These are phyloP conservation scores for Magnusiomyces suaveolens DNA, from an alignment of 1,139 yeast species.

Conservation along the genomic window DNA sequence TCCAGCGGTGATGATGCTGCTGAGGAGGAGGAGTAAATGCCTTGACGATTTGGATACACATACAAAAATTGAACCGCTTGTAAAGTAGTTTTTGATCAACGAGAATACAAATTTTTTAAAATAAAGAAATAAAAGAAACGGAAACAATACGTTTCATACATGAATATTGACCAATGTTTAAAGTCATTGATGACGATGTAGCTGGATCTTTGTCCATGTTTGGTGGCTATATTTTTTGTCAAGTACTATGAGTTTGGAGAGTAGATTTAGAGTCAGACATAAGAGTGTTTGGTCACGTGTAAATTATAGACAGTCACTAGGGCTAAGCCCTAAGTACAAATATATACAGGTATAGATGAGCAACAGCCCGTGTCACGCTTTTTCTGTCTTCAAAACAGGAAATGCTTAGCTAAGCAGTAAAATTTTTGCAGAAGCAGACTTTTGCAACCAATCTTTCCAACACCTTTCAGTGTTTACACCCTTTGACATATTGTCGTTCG, in stretches of 20 bases:
- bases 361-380: too few species aligned
- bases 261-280: too few species aligned
- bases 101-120: too few species aligned
- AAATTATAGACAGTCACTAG: conserved; percentile 9
- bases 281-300: too few species aligned
- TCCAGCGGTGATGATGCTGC: conserved; percentile 41
- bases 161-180: too few species aligned
- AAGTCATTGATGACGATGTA: too few species aligned
- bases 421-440: not conserved
- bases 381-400: not conserved
- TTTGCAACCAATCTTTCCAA: conserved; percentile 4
- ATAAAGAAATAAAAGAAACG: too few species aligned
- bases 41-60: conserved; percentile 7
- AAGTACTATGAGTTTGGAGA: too few species aligned
- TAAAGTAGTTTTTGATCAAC: conserved; percentile 1
- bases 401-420: conserved; percentile 4
- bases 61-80: conserved; percentile 1
- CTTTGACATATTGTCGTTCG: conserved; percentile 14
- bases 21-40: conserved; percentile 42
- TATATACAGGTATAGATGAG: too few species aligned
- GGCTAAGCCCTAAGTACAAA: conserved; percentile 15
- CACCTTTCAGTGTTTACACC: conserved; percentile 9
- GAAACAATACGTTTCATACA: too few species aligned
- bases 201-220: too few species aligned
- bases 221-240: too few species aligned